Evolutionary conservation across 306 rosid genomes (phyloP).

Genomic region (Acmispon strigosus): DNA sequence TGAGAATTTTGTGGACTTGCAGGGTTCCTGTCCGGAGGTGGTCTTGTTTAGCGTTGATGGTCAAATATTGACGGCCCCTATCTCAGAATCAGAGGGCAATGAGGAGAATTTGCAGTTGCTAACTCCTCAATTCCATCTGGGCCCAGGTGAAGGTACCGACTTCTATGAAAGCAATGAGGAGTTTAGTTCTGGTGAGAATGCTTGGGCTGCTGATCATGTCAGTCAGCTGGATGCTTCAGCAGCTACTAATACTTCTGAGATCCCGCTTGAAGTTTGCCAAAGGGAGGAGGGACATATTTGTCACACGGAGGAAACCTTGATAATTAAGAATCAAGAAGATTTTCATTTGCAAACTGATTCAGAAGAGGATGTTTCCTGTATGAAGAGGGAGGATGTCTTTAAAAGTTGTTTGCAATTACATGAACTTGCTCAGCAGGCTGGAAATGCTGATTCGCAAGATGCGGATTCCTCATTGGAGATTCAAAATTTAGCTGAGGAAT

Average conservation of each 20-base stretch:
- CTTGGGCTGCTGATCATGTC: conserved; percentile 57
- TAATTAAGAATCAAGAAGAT: conserved; percentile 28
- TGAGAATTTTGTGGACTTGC: conserved; percentile 50
- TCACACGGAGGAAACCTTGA: conserved; percentile 28
- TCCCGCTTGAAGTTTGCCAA: conserved; percentile 36
- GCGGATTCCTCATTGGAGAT: conserved; percentile 20
- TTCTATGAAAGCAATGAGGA: conserved; percentile 59
- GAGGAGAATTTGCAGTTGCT: conserved; percentile 54
- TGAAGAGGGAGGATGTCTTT: conserved; percentile 32
- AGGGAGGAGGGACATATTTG: conserved; percentile 33
- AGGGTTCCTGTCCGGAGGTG: conserved; percentile 54
- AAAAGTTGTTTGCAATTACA: conserved; percentile 58
- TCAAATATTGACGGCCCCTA: conserved; percentile 72
- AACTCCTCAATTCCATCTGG: conserved; percentile 79
- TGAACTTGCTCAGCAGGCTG: conserved; percentile 30
- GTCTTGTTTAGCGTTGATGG: conserved; percentile 92
- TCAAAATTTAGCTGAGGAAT: conserved; percentile 25
- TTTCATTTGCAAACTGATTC: conserved; percentile 22
- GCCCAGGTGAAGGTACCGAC: conserved; percentile 70
- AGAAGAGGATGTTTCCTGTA: conserved; percentile 27
- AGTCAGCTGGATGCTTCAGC: conserved; percentile 39
- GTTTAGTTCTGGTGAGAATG: conserved; percentile 45
- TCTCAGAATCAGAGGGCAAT: conserved; percentile 59
- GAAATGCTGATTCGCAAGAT: conserved; percentile 27
- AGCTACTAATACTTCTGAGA: conserved; percentile 13